Conservation (phyloP, 768 basidiomycete species). For the Sarcodon sp. region DNA sequence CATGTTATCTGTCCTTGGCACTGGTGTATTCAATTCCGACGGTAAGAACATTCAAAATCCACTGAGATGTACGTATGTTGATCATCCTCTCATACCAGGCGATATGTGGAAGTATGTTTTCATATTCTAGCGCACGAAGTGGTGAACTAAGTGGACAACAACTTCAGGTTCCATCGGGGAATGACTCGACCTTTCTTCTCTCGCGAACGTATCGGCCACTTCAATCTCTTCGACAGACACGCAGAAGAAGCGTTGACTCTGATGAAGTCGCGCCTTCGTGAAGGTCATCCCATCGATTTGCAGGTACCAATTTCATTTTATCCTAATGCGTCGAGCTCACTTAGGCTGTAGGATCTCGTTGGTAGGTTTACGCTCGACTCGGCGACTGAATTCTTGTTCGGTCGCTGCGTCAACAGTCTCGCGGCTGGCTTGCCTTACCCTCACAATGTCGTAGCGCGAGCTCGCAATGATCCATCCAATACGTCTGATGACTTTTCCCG, state of each 20-base stretch:
- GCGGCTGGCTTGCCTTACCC: conserved; percentile 24
- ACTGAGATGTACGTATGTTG: conserved; percentile 1
- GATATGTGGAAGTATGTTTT: conserved; percentile 17
- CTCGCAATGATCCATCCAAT: conserved; percentile 17
- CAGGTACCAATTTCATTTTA: conserved; percentile 19
- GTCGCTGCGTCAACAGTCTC: conserved; percentile 26
- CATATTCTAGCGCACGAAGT: neutral
- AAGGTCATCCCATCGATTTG: conserved; percentile 19
- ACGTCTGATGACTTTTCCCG: conserved; percentile 9
- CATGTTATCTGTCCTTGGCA: conserved; percentile 26
- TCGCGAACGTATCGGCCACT: conserved; percentile 20
- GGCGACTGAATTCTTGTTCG: conserved; percentile 41
- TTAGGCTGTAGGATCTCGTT: conserved; percentile 15
- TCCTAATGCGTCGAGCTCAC: conserved; percentile 19
- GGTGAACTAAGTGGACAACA: too few relatives aligned
- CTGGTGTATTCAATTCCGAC: conserved; percentile 44
- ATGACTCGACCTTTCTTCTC: conserved; percentile 25
- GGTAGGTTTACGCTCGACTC: conserved; percentile 37
- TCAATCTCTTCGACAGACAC: conserved; percentile 19
- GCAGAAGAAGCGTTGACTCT: conserved; percentile 16
- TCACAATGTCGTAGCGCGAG: conserved; percentile 9
- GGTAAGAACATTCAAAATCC: conserved; percentile 20
- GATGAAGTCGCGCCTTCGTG: conserved; percentile 12
- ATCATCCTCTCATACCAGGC: conserved; percentile 17
- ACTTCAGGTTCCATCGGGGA: conserved; percentile 16